These are phyloP conservation scores for Lunularia cruciata DNA, from an alignment of 225 moss, liverwort and hornwort species.

Conservation along the genomic window DNA sequence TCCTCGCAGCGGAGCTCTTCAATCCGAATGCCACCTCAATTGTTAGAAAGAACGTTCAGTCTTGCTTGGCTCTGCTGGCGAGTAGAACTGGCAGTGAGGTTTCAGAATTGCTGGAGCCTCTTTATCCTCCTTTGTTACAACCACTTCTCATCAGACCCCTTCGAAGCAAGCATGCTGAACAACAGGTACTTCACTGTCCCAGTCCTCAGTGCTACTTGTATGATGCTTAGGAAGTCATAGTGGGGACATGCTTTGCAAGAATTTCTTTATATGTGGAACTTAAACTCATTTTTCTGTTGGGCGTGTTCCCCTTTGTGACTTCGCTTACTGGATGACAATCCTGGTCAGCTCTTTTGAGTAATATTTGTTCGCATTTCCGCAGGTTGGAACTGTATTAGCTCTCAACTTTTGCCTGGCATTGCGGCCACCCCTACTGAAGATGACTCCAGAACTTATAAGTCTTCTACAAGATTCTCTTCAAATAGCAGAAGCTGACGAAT, in stretches of 20 bases:
- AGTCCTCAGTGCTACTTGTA: no score
- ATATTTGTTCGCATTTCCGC: neutral
- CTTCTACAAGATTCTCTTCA: slow-evolving; percentile 95
- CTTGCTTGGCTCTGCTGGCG: slow-evolving; percentile 92
- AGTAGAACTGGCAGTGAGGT: slow-evolving; percentile 99
- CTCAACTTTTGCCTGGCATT: slow-evolving; percentile 96
- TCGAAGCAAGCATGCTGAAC: slow-evolving; percentile 97
- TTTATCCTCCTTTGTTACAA: slow-evolving; percentile 79
- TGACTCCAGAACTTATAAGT: slow-evolving; percentile 90
- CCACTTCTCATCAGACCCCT: slow-evolving; percentile 86
- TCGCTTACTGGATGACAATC: no score
- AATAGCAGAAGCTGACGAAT: slow-evolving; percentile 96
- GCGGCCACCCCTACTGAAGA: slow-evolving; percentile 91
- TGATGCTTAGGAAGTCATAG: no score
- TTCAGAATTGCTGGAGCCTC: slow-evolving; percentile 92
- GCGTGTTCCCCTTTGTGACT: no score
- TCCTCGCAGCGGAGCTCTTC: slow-evolving; percentile 94
- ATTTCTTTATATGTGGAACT: no score
- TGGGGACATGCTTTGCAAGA: no score
- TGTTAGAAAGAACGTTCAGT: slow-evolving; percentile 97
- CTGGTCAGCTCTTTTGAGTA: no score
- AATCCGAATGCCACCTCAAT: slow-evolving; percentile 90
- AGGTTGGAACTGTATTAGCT: slow-evolving; percentile 99
- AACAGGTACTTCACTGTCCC: slow-evolving; percentile 58
- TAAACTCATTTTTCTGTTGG: no score